Conservation (phyloP, 2,329 filamentous ascomycete species). For the Daldinia sp. region DNA sequence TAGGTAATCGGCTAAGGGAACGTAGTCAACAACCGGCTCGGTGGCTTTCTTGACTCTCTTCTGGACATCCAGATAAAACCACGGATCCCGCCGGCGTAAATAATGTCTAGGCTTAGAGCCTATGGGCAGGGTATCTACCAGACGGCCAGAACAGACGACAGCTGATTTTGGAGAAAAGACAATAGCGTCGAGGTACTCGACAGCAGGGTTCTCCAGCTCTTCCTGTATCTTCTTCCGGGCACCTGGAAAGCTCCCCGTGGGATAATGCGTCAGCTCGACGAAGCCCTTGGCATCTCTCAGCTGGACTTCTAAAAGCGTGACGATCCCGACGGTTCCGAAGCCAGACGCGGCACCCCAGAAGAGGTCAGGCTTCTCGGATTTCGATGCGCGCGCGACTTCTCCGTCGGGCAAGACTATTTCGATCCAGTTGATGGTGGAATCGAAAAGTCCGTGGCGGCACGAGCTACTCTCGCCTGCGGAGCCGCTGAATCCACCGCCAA, state of each 20-base stretch:
- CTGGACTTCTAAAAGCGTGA: conserved; percentile 72
- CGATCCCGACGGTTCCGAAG: conserved; percentile 75
- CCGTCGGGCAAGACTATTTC: conserved; percentile 76
- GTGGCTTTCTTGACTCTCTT: conserved; percentile 50
- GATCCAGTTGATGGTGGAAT: conserved; percentile 69
- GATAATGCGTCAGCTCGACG: conserved; percentile 70
- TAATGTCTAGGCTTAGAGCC: conserved; percentile 60
- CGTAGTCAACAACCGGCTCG: conserved; percentile 61
- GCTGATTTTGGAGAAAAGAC: conserved; percentile 67
- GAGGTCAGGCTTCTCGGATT: conserved; percentile 67
- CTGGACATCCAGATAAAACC: conserved; percentile 79
- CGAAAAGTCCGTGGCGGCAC: conserved; percentile 75
- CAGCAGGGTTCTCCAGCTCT: conserved; percentile 54
- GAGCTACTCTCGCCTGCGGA: conserved; percentile 77
- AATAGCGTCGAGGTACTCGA: conserved; percentile 78
- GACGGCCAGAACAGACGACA: conserved; percentile 70
- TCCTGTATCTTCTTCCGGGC: conserved; percentile 60
- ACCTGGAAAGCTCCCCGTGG: conserved; percentile 56
- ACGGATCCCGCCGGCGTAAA: conserved; percentile 71
- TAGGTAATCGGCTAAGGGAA: conserved; percentile 74
- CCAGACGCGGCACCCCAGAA: conserved; percentile 75
- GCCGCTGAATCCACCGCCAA: conserved; percentile 75
- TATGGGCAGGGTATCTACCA: conserved; percentile 61
- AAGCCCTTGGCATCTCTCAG: conserved; percentile 66
- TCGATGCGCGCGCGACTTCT: conserved; percentile 65